Base-by-base conservation (phyloP, 208 protist species). In the Trypanosomatidae sp. region DNA sequence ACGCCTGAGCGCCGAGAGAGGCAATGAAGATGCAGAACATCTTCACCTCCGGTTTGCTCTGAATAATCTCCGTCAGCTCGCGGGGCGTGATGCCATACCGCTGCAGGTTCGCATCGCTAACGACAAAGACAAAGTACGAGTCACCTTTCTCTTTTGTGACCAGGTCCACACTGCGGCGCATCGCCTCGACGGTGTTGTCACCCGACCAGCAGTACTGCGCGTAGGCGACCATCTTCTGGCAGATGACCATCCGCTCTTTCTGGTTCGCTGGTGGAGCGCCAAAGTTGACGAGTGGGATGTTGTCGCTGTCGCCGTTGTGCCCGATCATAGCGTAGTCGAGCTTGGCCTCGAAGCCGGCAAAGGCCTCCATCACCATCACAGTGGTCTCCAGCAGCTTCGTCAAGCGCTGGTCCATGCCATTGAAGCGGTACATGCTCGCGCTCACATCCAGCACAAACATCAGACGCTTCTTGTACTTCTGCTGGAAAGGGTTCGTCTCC, bases 371-470 rank as follows among this genome's bases (percentile, higher is more conserved):
- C n/a, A 98, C 77, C 94, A 98, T 97, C 50, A 95, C 80, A 36
- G 93, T 93, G 33, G 88, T 87, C 68, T 97, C 94, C 6, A 98
- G 68, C 74, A 96, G 77, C 67, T 93, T 91, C 6, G 91, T 89
- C 30, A 98, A 82, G 12, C 96, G 85, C 41, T 86, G 83, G 71
- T 98, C 96, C 76, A 90, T 87, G 36, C 91, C 70, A 52, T 98
- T 97, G 88, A 98, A 98, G 58, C 95, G 88, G 81, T 97, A 98
- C 95, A 98, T 98, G 76, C 85, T 94, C 13, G 91, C 95, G 53
- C 87, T 94, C 49, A 97, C 87, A 74, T 98, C 96, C 62, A 98
- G 80, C 41, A 98, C 91, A 87, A 98, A 97, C n/a, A 94, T 72
- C 8, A 98, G 76, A 39, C 89, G 86, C 74, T 98, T 98, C 82